Evolutionary conservation across 2,329 filamentous ascomycete genomes (phyloP).

Genomic region (Sporothrix pallida): DNA sequence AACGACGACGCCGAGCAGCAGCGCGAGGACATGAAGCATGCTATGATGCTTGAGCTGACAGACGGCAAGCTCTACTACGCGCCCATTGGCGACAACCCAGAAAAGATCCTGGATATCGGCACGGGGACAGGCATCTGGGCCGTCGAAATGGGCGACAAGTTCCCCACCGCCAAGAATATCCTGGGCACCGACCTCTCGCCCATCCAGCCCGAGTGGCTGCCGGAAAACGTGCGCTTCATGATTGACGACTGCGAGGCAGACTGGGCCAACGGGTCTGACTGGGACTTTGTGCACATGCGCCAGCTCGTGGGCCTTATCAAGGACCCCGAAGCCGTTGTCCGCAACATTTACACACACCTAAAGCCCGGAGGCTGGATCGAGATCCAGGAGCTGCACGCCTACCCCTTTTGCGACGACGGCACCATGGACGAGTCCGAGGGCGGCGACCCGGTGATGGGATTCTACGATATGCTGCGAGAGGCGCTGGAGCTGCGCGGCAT

Average conservation of each 20-base stretch:
- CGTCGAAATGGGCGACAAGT: constrained; percentile 54
- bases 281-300: constrained; percentile 62
- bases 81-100: constrained; percentile 49
- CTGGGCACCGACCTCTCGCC: constrained; percentile 53
- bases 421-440: constrained; percentile 45
- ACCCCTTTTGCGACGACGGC: constrained; percentile 52
- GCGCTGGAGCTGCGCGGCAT: constrained; percentile 43
- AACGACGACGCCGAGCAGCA: constrained; percentile 55
- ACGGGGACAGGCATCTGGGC: constrained; percentile 53
- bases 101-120: constrained; percentile 55
- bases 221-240: constrained; percentile 65
- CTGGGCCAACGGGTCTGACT: constrained; percentile 60
- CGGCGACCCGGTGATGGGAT: constrained; percentile 45
- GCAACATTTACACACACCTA: constrained; percentile 46
- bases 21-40: constrained; percentile 54
- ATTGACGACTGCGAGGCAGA: constrained; percentile 67
- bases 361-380: constrained; percentile 58
- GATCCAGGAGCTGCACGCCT: constrained; percentile 53
- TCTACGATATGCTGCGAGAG: constrained; percentile 41
- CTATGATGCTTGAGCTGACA: constrained; percentile 53
- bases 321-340: constrained; percentile 53
- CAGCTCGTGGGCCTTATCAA: constrained; percentile 57
- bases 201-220: constrained; percentile 57
- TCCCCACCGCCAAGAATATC: constrained; percentile 49
- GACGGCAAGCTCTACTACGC: constrained; percentile 50